These are phyloP conservation scores for Populus trichocarpa DNA, from an alignment of 441 rosid species.

Conservation along the genomic window DNA sequence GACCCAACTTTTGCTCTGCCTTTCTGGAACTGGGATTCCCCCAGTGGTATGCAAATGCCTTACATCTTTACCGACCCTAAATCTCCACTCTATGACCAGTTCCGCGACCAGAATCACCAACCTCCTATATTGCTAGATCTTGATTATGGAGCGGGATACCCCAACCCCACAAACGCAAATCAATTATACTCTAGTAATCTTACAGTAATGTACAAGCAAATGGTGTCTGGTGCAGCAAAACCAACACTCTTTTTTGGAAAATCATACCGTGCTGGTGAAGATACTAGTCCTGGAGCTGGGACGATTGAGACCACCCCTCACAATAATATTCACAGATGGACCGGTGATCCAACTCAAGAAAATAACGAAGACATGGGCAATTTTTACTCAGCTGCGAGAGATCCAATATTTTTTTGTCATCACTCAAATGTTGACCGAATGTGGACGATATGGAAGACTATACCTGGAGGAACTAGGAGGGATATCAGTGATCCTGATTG, in stretches of 20 bases:
- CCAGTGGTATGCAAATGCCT: constrained; percentile 54
- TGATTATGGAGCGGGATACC: constrained; percentile 32
- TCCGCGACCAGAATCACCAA: constrained; percentile 35
- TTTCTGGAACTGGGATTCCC: constrained; percentile 67
- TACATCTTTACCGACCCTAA: constrained; percentile 28
- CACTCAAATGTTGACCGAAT: constrained; percentile 53
- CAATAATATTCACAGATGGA: constrained; percentile 39
- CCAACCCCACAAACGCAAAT: constrained; percentile 18
- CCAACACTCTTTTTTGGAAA: constrained; percentile 23
- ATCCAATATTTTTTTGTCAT: constrained; percentile 53
- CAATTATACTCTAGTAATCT: constrained; percentile 28
- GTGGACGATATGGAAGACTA: constrained; percentile 56
- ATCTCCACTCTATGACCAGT: constrained; percentile 36
- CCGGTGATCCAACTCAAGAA: constrained; percentile 42
- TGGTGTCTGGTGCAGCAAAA: constrained; percentile 50
- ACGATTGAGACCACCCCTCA: constrained; percentile 53
- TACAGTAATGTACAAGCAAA: constrained; percentile 44
- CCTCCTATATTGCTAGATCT: constrained; percentile 42
- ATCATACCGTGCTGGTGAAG: constrained; percentile 45
- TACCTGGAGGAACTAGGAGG: constrained; percentile 24
- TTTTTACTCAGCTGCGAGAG: constrained; percentile 59
- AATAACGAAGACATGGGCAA: constrained; percentile 58
- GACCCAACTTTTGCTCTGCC: constrained; percentile 23
- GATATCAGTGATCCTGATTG: constrained; percentile 48
- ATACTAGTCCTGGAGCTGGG: constrained; percentile 47